A percentile compares a stretch with the other conserved stretches of the same genome.
These are phyloP conservation scores for Astrothelium subdiscretum DNA, from an alignment of 495 filamentous ascomycete genomes.

Conservation along the genomic window DNA sequence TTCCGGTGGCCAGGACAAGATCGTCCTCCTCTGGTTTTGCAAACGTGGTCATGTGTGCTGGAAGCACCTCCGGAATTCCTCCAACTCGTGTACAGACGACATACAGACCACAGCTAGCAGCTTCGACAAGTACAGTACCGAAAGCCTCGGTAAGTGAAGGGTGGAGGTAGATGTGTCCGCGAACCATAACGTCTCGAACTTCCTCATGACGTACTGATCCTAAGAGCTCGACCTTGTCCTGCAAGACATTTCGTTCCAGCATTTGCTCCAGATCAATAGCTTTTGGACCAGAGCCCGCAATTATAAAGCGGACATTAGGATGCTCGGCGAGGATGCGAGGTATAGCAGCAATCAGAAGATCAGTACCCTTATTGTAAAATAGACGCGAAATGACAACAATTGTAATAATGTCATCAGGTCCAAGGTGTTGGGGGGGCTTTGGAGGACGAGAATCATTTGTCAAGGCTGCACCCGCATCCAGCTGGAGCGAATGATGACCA, in stretches of 20 bases:
- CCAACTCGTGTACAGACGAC: constrained; percentile 95
- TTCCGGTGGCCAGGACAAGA: constrained; percentile 67
- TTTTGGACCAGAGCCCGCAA: constrained; percentile 89
- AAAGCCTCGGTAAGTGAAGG: constrained; percentile 93
- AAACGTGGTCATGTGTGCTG: constrained; percentile 87
- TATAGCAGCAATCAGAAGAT: constrained; percentile 86
- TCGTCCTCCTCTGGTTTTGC: constrained; percentile 90
- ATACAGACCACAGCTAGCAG: constrained; percentile 86
- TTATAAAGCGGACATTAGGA: constrained; percentile 91
- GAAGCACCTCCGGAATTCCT: constrained; percentile 91
- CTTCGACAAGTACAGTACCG: constrained; percentile 94
- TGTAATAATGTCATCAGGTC: constrained; percentile 77
- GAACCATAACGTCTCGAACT: constrained; percentile 95
- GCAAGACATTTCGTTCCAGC: constrained; percentile 53
- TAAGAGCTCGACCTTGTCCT: constrained; percentile 84
- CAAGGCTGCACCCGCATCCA: constrained; percentile 1
- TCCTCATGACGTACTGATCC: constrained; percentile 91
- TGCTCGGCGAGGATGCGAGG: constrained; percentile 81
- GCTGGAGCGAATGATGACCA: constrained; percentile 8
- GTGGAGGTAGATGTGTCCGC: constrained; percentile 93
- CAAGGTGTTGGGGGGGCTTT: constrained; percentile 42
- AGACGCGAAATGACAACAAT: constrained; percentile 95
- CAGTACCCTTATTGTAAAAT: constrained; percentile 98
- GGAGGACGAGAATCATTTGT: constrained; percentile 32
- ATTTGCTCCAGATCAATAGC: constrained; percentile 97